Percentiles rank a stretch among this genome's conserved stretches.
These are phyloP conservation scores for Paraphaeosphaeria minitans DNA, from an alignment of 2,329 filamentous ascomycete genomes.

Conservation along the genomic window DNA sequence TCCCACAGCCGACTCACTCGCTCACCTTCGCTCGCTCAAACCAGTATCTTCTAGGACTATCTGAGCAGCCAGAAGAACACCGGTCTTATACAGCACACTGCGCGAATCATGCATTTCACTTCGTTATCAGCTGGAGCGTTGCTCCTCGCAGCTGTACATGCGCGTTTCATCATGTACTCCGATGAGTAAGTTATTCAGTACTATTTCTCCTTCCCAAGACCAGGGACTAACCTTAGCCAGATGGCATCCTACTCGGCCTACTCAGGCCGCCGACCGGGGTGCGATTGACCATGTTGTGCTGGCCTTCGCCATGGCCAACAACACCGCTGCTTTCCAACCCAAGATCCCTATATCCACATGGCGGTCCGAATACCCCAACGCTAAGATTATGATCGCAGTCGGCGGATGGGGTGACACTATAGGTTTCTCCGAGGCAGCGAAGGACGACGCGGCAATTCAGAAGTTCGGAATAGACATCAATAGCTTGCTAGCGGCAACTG, in stretches of 20 bases:
- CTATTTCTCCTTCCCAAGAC: neutral
- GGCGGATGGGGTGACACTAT: slow-evolving; percentile 75
- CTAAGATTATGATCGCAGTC: slow-evolving; percentile 72
- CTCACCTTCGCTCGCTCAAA: neutral
- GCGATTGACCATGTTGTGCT: slow-evolving; percentile 45
- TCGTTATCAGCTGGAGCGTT: slow-evolving; percentile 20
- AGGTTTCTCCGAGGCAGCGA: slow-evolving; percentile 65
- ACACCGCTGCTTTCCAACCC: slow-evolving; percentile 55
- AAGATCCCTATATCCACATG: slow-evolving; percentile 60
- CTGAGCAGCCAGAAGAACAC: neutral
- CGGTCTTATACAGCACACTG: neutral
- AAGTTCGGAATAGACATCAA: slow-evolving; percentile 69
- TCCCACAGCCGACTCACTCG: neutral
- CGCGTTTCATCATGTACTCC: slow-evolving; percentile 40
- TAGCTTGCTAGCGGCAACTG: slow-evolving; percentile 64
- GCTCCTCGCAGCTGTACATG: slow-evolving; percentile 20
- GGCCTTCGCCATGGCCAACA: slow-evolving; percentile 47
- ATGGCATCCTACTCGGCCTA: slow-evolving; percentile 42
- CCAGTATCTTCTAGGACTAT: neutral
- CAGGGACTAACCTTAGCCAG: slow-evolving; percentile 17
- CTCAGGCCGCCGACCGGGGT: slow-evolving; percentile 31
- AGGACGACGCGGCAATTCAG: slow-evolving; percentile 57
- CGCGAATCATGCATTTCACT: slow-evolving; percentile 29
- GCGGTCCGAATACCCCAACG: slow-evolving; percentile 59
- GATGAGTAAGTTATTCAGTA: slow-evolving; percentile 36